A percentile compares a stretch with the other conserved stretches of the same genome.
These are phyloP conservation scores for Thraustochytrium sp. DNA, from an alignment of 352 stramenopile species.

Conservation along the genomic window DNA sequence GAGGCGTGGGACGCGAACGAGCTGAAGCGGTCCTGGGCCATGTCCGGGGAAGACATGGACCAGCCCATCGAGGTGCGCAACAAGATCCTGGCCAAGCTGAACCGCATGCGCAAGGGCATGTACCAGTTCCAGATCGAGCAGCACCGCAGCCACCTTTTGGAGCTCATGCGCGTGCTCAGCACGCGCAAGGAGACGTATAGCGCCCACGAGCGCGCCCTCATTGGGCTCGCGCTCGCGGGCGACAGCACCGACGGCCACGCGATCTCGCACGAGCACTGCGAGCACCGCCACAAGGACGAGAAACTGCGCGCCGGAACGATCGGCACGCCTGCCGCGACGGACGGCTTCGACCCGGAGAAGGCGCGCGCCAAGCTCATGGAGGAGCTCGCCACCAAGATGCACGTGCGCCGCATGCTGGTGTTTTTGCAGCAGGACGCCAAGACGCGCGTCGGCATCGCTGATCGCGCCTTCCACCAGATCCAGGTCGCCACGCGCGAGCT, in stretches of 20 bases:
- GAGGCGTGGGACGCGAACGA: neutral
- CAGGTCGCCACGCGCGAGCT: neutral
- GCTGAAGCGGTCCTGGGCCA: neutral
- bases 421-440: conserved; percentile 4
- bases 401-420: neutral
- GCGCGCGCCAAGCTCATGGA: conserved; percentile 1
- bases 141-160: neutral
- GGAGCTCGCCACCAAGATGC: conserved; percentile 17
- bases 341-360: conserved; percentile 25
- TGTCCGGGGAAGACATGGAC: neutral
- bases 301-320: neutral
- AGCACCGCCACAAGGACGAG: conserved; percentile 5
- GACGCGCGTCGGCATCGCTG: neutral
- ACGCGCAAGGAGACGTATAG: neutral
- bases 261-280: conserved; percentile 2
- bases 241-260: neutral
- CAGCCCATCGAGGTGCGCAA: conserved; percentile 11
- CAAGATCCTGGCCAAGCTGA: conserved; percentile 31
- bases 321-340: neutral
- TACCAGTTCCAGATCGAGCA: conserved; percentile 13
- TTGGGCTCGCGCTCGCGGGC: neutral
- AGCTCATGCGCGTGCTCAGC: neutral
- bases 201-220: neutral
- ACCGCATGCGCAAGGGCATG: conserved; percentile 37
- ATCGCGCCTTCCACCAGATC: neutral